phyloP scores from a whole-genome alignment of 192 early-diverging fungal species.

The Linderina pennispora region DNA sequence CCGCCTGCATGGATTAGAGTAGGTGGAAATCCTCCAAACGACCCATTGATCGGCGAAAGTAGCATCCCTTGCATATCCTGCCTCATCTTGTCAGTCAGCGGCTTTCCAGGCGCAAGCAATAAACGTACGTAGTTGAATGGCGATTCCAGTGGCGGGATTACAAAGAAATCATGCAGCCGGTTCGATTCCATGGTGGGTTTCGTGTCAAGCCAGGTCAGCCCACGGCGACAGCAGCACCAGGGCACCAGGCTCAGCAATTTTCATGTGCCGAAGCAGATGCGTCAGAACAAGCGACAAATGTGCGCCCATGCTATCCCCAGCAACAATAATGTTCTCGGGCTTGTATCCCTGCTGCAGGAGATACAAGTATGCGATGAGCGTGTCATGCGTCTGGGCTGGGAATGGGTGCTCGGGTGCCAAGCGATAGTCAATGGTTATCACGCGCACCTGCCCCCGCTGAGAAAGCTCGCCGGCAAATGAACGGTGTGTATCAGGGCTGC shows the following conservation, averaged over 20 bases:
- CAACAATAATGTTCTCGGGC: background rate
- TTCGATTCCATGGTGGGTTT: background rate
- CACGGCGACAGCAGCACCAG: slow-evolving; percentile 8
- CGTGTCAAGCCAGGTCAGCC: slow-evolving; percentile 1
- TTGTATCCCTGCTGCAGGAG: slow-evolving; percentile 28
- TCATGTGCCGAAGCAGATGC: background rate
- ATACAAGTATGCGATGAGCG: slow-evolving; percentile 64
- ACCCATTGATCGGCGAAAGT: slow-evolving; percentile 1
- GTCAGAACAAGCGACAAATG: background rate
- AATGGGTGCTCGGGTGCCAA: slow-evolving; percentile 72
- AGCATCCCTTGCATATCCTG: slow-evolving; percentile 2
- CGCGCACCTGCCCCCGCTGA: slow-evolving; percentile 24
- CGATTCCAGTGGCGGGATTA: background rate
- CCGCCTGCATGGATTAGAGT: slow-evolving; percentile 5
- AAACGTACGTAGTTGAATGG: background rate
- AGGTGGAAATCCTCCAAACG: background rate
- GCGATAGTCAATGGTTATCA: slow-evolving; percentile 60
- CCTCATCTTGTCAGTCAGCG: background rate
- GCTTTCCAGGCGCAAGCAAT: background rate
- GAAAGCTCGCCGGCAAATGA: slow-evolving; percentile 39
- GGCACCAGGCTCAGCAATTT: background rate
- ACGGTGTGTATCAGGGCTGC: slow-evolving; percentile 27
- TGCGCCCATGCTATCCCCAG: slow-evolving; percentile 7
- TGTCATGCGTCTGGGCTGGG: slow-evolving; percentile 68
- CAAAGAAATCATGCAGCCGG: slow-evolving; percentile 1